phyloP scores from a whole-genome alignment of 352 stramenopile genomes.

The Globisporangium canariense region DNA sequence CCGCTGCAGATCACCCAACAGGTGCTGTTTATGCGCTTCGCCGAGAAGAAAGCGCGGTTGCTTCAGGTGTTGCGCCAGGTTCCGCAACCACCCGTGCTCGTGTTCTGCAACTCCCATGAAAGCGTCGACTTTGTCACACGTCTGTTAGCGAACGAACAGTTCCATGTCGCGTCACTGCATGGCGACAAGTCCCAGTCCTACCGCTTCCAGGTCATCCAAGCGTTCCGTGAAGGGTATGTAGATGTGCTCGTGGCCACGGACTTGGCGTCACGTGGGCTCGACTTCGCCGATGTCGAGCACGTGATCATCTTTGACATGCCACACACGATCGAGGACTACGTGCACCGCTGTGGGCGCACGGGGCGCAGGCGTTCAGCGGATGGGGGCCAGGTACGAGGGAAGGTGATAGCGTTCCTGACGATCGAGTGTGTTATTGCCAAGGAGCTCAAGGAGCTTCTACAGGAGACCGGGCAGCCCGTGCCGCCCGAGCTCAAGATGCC shows the following conservation, averaged over 20 bases:
- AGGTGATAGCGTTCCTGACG: slow-evolving; percentile 55
- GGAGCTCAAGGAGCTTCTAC: slow-evolving; percentile 47
- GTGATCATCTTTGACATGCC: slow-evolving; percentile 92
- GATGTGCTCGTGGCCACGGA: slow-evolving; percentile 91
- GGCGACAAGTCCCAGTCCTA: slow-evolving; percentile 81
- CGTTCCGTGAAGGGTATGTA: slow-evolving; percentile 48
- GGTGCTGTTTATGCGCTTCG: slow-evolving; percentile 53
- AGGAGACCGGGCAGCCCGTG: slow-evolving; percentile 40
- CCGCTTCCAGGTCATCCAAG: slow-evolving; percentile 41
- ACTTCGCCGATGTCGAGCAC: slow-evolving; percentile 81
- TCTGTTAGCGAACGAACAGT: slow-evolving; percentile 92
- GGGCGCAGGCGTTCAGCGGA: slow-evolving; percentile 31
- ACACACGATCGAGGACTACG: slow-evolving; percentile 87
- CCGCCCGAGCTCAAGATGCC: slow-evolving; percentile 44
- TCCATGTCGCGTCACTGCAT: slow-evolving; percentile 95
- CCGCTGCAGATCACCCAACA: slow-evolving; percentile 89
- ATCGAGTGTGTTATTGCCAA: slow-evolving; percentile 47
- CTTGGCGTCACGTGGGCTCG: slow-evolving; percentile 83
- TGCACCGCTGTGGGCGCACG: slow-evolving; percentile 86
- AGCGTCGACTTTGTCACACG: slow-evolving; percentile 91
- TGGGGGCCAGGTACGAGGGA: slow-evolving; percentile 22
- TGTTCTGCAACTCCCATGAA: slow-evolving; percentile 97
- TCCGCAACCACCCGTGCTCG: slow-evolving; percentile 89
- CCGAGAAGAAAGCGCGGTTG: slow-evolving; percentile 40
- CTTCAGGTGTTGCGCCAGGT: slow-evolving; percentile 63